These are phyloP conservation scores for Carex kokanica DNA, from an alignment of 176 grass and related monocot genomes.

Conservation along the genomic window DNA sequence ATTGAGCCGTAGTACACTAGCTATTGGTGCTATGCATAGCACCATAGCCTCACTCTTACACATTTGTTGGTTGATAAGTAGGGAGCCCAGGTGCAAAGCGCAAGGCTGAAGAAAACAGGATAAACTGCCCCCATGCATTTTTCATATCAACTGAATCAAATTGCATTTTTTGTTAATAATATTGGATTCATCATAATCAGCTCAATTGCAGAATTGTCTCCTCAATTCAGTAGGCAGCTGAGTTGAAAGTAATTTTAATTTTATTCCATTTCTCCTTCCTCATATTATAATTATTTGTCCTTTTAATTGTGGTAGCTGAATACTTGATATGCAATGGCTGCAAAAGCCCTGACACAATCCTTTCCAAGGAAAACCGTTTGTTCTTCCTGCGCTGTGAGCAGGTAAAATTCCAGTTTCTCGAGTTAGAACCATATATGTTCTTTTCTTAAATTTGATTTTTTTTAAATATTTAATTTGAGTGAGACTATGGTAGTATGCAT, in stretches of 20 bases:
- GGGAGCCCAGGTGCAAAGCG: background rate
- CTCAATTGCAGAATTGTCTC: background rate
- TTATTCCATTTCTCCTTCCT: background rate
- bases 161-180: background rate
- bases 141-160: background rate
- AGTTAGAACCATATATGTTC: background rate
- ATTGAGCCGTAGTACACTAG: too few relatives aligned
- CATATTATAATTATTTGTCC: background rate
- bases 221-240: background rate
- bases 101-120: background rate
- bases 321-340: conserved; percentile 90
- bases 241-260: background rate
- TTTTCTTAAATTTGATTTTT: background rate
- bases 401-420: conserved; percentile 35
- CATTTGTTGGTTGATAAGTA: background rate
- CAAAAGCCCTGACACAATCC: conserved; percentile 76
- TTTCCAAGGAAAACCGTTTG: conserved; percentile 78
- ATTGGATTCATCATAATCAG: background rate
- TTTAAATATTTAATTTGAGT: background rate
- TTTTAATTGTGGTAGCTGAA: conserved; percentile 39
- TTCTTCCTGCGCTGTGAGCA: conserved; percentile 86
- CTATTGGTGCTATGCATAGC: too few relatives aligned
- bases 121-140: background rate
- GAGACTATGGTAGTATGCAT: too few relatives aligned
- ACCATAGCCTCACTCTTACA: too few relatives aligned